These are phyloP conservation scores for Medicago ruthenica DNA, from an alignment of 306 rosid species.

Conservation along the genomic window DNA sequence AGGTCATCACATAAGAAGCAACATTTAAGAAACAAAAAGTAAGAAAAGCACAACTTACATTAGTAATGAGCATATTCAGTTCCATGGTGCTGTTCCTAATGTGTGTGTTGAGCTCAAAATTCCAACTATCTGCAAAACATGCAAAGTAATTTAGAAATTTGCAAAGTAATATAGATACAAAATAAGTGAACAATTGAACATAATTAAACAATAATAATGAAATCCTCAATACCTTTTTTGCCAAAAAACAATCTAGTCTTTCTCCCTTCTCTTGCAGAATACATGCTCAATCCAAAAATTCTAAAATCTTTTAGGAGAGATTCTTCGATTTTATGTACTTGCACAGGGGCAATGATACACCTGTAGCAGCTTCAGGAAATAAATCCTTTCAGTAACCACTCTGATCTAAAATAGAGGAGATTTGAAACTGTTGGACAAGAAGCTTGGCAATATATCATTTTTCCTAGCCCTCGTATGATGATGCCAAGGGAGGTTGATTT, in stretches of 20 bases:
- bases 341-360: too few species aligned
- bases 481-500: too few species aligned
- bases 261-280: background rate
- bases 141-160: constrained; percentile 21
- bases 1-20: background rate
- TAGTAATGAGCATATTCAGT: background rate
- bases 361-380: too few species aligned
- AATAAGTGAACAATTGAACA: constrained; percentile 11
- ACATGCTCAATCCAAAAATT: too few species aligned
- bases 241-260: background rate
- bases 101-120: background rate
- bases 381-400: too few species aligned
- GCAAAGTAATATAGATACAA: background rate
- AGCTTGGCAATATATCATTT: too few species aligned
- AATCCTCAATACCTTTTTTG: constrained; percentile 29
- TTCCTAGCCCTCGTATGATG: too few species aligned
- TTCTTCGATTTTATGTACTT: too few species aligned
- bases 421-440: too few species aligned
- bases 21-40: background rate
- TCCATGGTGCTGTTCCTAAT: constrained; percentile 20
- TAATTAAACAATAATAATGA: background rate
- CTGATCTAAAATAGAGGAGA: too few species aligned
- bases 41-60: constrained; percentile 27
- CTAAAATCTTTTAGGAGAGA: too few species aligned
- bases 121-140: constrained; percentile 2